phyloP scores from a whole-genome alignment of 2,329 filamentous ascomycete species.

The Fusarium bulbicola region DNA sequence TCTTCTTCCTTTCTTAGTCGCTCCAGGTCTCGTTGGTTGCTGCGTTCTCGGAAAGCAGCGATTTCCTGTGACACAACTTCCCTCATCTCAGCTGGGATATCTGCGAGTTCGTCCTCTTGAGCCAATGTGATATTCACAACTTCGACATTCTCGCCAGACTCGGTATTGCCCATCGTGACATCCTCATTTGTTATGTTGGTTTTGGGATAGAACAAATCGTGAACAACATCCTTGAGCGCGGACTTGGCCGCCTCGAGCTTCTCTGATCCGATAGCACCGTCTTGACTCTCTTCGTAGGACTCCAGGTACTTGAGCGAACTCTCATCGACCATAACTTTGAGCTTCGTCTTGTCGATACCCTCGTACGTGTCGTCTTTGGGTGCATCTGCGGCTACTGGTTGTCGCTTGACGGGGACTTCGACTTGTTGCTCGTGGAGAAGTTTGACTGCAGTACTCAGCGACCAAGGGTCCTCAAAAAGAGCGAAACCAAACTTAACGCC shows the following conservation, averaged over 20 bases:
- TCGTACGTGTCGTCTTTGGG: conserved; percentile 58
- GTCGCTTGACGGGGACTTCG: conserved; percentile 82
- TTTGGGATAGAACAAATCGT: conserved; percentile 76
- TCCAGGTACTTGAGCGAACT: conserved; percentile 87
- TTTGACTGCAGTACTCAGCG: conserved; percentile 84
- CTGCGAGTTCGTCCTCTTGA: conserved; percentile 90
- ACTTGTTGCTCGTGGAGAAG: conserved; percentile 84
- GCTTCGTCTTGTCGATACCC: conserved; percentile 72
- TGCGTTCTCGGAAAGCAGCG: conserved; percentile 90
- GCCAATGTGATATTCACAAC: conserved; percentile 89
- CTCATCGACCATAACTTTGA: conserved; percentile 82
- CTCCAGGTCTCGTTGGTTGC: conserved; percentile 87
- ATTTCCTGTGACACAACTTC: conserved; percentile 96
- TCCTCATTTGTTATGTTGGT: conserved; percentile 64
- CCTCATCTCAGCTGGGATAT: conserved; percentile 95
- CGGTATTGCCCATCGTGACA: conserved; percentile 72
- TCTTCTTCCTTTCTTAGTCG: conserved; percentile 90
- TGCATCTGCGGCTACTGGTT: conserved; percentile 60
- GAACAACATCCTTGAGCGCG: conserved; percentile 73
- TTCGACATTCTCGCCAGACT: conserved; percentile 74
- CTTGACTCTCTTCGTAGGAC: conserved; percentile 75
- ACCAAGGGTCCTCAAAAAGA: conserved; percentile 91
- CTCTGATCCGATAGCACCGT: conserved; percentile 70
- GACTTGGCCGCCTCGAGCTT: conserved; percentile 75
- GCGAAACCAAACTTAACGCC: conserved; percentile 92